A percentile compares a stretch with the other conserved stretches of the same genome.
Evolutionary conservation across 2,329 filamentous ascomycete species (phyloP).

Genomic region (Knoxdaviesia capensis): DNA sequence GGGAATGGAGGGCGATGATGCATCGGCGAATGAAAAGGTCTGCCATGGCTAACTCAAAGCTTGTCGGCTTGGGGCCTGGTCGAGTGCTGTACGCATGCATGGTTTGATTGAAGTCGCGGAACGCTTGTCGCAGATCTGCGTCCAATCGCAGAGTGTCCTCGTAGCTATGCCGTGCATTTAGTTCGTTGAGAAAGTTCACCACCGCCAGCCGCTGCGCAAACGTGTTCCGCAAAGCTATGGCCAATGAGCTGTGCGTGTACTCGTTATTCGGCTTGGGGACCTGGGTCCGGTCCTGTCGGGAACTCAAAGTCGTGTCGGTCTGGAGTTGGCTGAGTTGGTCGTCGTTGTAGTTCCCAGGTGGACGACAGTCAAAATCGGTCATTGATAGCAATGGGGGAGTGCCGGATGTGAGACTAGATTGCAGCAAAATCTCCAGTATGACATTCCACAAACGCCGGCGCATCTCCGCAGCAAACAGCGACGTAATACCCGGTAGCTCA

Average conservation of each 20-base stretch:
- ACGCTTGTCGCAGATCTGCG: conserved; percentile 17
- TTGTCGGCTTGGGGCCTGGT: conserved; percentile 8
- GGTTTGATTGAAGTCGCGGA: conserved; percentile 17
- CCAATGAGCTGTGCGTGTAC: conserved; percentile 20
- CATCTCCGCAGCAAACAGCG: conserved; percentile 20
- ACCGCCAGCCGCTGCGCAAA: conserved; percentile 22
- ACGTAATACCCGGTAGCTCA: conserved; percentile 14
- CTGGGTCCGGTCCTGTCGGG: background rate
- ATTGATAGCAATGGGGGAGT: conserved; percentile 22
- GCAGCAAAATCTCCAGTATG: conserved; percentile 24
- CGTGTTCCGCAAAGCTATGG: conserved; percentile 20
- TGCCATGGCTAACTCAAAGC: conserved; percentile 22
- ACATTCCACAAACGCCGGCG: conserved; percentile 31
- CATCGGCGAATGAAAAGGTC: conserved; percentile 33
- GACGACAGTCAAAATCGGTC: conserved; percentile 25
- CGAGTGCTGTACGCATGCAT: conserved; percentile 10
- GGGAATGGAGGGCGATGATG: conserved; percentile 32
- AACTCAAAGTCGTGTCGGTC: background rate
- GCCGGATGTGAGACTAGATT: conserved; percentile 23
- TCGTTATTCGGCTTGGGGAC: conserved; percentile 12
- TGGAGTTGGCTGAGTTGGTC: conserved; percentile 16
- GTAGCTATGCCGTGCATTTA: conserved; percentile 16
- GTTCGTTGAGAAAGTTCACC: conserved; percentile 21
- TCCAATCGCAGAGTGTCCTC: conserved; percentile 23
- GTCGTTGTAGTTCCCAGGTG: conserved; percentile 29